A percentile compares a stretch with the other conserved stretches of the same genome.
Evolutionary conservation across 2,329 filamentous ascomycete genomes (phyloP).

Genomic region (Beauveria varroae): DNA sequence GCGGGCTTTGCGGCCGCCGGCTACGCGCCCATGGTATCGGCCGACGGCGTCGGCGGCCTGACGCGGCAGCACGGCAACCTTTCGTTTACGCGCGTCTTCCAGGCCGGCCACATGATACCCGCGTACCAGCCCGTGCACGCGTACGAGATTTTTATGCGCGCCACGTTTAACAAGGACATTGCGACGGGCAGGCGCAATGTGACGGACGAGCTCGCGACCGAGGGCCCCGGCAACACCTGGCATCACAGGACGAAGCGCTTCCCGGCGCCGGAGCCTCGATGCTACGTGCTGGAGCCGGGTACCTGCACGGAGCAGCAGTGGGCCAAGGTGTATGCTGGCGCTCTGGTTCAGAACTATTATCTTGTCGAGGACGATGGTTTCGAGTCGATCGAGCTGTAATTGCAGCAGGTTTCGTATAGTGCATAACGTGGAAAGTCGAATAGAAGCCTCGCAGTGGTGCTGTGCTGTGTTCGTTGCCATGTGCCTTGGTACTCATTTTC

Average conservation of each 20-base stretch:
- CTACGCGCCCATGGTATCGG: slow-evolving; percentile 62
- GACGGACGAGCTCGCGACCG: slow-evolving; percentile 40
- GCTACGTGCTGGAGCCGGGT: slow-evolving; percentile 49
- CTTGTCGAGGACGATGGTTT: slow-evolving; percentile 17
- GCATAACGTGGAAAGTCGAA: background rate
- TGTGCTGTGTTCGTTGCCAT: background rate
- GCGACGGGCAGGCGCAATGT: slow-evolving; percentile 45
- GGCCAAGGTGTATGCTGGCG: slow-evolving; percentile 39
- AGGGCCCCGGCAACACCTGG: slow-evolving; percentile 50
- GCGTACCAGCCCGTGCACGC: slow-evolving; percentile 51
- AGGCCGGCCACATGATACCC: slow-evolving; percentile 56
- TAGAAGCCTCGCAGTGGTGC: background rate
- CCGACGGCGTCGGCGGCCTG: slow-evolving; percentile 51
- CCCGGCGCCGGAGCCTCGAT: slow-evolving; percentile 40
- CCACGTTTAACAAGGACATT: slow-evolving; percentile 46
- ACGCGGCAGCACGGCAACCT: slow-evolving; percentile 71
- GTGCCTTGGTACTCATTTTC: background rate
- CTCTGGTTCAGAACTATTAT: slow-evolving; percentile 39
- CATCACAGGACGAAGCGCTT: slow-evolving; percentile 48
- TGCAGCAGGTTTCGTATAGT: background rate
- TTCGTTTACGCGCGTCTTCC: slow-evolving; percentile 57
- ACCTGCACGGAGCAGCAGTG: slow-evolving; percentile 50
- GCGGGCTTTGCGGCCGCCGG: slow-evolving; percentile 50
- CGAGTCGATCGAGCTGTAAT: slow-evolving; percentile 7
- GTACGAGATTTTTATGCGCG: slow-evolving; percentile 51